These are phyloP conservation scores for Mucor indicus DNA, from an alignment of 371 early-diverging fungal species.

Conservation along the genomic window DNA sequence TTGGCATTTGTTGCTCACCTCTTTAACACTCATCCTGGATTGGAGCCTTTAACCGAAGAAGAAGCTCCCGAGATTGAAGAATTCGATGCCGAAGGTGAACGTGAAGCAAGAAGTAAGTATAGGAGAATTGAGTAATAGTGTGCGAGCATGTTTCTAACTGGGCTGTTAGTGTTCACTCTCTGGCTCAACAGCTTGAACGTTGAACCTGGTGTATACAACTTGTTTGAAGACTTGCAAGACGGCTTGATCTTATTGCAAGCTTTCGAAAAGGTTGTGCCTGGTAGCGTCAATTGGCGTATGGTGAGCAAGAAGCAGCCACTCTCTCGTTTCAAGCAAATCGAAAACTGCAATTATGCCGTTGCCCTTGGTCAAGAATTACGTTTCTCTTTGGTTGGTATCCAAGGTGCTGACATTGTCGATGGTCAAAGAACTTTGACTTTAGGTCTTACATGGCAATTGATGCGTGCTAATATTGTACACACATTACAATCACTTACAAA, in stretches of 20 bases:
- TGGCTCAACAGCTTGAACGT: constrained; percentile 93
- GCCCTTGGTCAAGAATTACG: constrained; percentile 74
- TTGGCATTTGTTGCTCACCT: constrained; percentile 94
- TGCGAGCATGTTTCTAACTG: constrained; percentile 44
- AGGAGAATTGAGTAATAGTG: constrained; percentile 42
- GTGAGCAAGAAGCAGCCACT: constrained; percentile 68
- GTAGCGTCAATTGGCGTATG: constrained; percentile 82
- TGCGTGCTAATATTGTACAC: constrained; percentile 91
- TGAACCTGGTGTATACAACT: constrained; percentile 87
- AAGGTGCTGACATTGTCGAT: constrained; percentile 89
- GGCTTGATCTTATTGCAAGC: constrained; percentile 82
- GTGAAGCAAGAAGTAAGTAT: constrained; percentile 82
- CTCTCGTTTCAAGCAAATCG: constrained; percentile 89
- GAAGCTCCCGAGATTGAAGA: constrained; percentile 88
- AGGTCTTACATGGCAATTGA: constrained; percentile 90
- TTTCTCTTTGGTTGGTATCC: constrained; percentile 89
- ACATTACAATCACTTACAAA: constrained; percentile 79
- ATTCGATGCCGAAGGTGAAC: constrained; percentile 86
- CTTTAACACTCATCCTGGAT: constrained; percentile 93
- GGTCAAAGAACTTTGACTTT: constrained; percentile 82
- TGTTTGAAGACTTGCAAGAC: constrained; percentile 76
- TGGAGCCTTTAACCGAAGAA: constrained; percentile 86
- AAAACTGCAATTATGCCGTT: constrained; percentile 91
- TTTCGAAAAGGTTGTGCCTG: constrained; percentile 85
- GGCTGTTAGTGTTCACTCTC: constrained; percentile 36